A percentile compares a stretch with the other conserved stretches of the same genome.
phyloP scores from a whole-genome alignment of 768 basidiomycete genomes.

The Aureoboletus auriporus region DNA sequence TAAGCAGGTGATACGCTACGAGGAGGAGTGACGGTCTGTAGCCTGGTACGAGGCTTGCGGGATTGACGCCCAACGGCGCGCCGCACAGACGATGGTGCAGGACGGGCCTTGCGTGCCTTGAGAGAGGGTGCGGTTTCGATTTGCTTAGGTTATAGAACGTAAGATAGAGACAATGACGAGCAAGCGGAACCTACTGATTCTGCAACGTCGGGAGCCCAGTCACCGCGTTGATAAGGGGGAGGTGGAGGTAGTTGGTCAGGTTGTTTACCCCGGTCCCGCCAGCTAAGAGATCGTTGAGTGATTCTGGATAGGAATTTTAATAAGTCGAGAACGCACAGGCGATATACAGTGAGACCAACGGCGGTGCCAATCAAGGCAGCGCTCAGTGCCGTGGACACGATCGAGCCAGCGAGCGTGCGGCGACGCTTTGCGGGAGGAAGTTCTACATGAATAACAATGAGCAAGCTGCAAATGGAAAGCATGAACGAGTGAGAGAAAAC shows the following conservation, averaged over 20 bases:
- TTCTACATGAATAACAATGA: constrained; percentile 59
- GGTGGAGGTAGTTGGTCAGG: constrained; percentile 46
- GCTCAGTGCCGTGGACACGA: constrained; percentile 79
- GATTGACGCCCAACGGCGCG: constrained; percentile 34
- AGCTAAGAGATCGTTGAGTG: constrained; percentile 39
- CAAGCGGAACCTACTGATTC: constrained; percentile 27
- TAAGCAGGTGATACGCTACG: constrained; percentile 24
- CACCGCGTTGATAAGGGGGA: constrained; percentile 62
- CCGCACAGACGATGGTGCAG: constrained; percentile 25
- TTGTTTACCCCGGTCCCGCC: constrained; percentile 73
- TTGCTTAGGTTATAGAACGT: constrained; percentile 23
- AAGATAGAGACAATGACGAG: constrained; percentile 8
- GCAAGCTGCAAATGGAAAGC: constrained; percentile 33
- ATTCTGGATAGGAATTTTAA: not conserved
- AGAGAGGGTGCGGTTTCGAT: constrained; percentile 36
- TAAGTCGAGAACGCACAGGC: constrained; percentile 54
- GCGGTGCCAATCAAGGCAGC: constrained; percentile 85
- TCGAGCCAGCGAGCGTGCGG: constrained; percentile 75
- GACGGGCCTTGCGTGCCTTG: constrained; percentile 37
- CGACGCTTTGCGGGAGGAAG: constrained; percentile 75
- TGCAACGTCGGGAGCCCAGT: constrained; percentile 45
- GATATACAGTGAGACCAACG: constrained; percentile 82
- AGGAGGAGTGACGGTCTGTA: constrained; percentile 23
- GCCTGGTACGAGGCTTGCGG: constrained; percentile 31
- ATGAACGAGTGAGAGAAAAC: constrained; percentile 22